Evolutionary conservation across 1,284 basidiomycete species (phyloP), one percentile per base, ranked within the genome.

Genomic region (Cryptococcus amylolentus): DNA sequence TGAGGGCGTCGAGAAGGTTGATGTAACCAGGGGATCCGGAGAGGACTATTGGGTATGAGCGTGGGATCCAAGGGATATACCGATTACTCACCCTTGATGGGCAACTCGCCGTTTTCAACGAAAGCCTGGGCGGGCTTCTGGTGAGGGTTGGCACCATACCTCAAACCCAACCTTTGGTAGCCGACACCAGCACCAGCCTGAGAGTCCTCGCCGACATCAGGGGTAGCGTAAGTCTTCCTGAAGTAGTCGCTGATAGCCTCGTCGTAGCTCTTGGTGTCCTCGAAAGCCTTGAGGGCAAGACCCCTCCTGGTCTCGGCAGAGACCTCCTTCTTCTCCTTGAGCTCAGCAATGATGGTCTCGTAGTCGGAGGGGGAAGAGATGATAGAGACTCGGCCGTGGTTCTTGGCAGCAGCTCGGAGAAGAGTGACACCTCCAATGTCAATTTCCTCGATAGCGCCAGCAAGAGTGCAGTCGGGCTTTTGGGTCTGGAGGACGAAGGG

Each of bases 401-500:
- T 99, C 81, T 99, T 99, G 57, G 96, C 96, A 5, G 94, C 96
- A 7, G 96, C 96, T 55, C 96, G 89, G 51, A 98, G 86, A 26
- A 99, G 87, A 2, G 96, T 98, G 43, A 99, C 96, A 48, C 96
- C 96, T 6, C 96, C 96, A 63, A 98, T 98, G 79, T 99, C 96
- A 67, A 99, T 89, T 80, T 99, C 96, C 77, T 99, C 96, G 56
- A 98, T 87, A 13, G 95, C 95, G 60, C 90, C 87, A 3, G 90
- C 86, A 62, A 98, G 85, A 16, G 91, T 91, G 78, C 93, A 95
- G 66, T 86, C 84, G 0, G 93, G 90, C 72, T 89, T 87, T 2
- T 87, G 81, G 72, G 98, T 92, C 54, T 94, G 97, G 43, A 88
- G 84, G 23, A 88, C 86, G 80, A 99, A 99, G 1, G 96, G 96